Conservation (phyloP, 2,329 filamentous ascomycete genomes). For the Aspergillus luchuensis region DNA sequence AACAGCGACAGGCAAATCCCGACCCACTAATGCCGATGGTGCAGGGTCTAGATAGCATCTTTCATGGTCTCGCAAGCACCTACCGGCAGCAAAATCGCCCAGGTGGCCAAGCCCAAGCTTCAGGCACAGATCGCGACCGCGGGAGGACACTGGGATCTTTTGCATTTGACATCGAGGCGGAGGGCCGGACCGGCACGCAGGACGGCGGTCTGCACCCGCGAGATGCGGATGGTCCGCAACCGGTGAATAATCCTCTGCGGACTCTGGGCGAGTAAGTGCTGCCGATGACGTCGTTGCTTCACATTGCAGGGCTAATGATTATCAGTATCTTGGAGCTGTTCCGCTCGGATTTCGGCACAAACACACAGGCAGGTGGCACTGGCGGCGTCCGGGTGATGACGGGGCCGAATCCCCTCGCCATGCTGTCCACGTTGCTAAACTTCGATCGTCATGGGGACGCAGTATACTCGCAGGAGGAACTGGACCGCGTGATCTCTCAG, state of each 20-base stretch:
- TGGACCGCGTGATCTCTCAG: conserved; percentile 84
- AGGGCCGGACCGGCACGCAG: conserved; percentile 11
- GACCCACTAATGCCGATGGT: conserved; percentile 35
- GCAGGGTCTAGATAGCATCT: conserved; percentile 48
- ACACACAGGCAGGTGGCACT: conserved; percentile 13
- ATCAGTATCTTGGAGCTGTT: conserved; percentile 34
- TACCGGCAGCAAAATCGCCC: conserved; percentile 20
- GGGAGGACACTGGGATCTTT: conserved; percentile 9
- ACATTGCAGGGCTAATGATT: neutral
- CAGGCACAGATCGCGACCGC: neutral
- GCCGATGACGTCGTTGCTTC: neutral
- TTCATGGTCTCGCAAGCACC: conserved; percentile 49
- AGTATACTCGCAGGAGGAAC: conserved; percentile 85
- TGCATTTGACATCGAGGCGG: conserved; percentile 6
- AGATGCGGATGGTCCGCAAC: conserved; percentile 54
- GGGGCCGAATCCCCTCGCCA: conserved; percentile 45
- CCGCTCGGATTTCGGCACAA: conserved; percentile 24
- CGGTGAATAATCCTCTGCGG: conserved; percentile 48
- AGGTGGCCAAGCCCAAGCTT: neutral
- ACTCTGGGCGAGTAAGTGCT: conserved; percentile 52
- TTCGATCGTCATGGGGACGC: conserved; percentile 68
- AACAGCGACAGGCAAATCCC: conserved; percentile 13
- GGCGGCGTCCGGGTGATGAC: conserved; percentile 27
- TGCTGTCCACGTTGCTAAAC: conserved; percentile 47
- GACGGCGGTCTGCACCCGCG: conserved; percentile 49